Evolutionary conservation across 2,329 filamentous ascomycete genomes (phyloP).

Genomic region (Diaporthe destruens): DNA sequence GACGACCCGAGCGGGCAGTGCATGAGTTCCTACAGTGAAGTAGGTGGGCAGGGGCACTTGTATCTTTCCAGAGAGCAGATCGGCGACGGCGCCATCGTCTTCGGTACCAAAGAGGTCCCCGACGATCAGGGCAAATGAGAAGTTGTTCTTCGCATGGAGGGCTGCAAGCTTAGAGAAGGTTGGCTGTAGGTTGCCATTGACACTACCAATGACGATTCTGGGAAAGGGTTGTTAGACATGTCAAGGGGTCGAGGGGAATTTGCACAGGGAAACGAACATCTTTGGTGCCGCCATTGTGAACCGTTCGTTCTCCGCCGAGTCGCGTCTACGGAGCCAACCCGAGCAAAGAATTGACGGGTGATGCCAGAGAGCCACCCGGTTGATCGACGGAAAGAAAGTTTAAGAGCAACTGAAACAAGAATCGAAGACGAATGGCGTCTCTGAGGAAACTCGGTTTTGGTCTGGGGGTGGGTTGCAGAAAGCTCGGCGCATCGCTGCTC

Average conservation of each 20-base stretch:
- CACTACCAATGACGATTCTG: constrained; percentile 84
- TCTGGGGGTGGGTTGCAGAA: background rate
- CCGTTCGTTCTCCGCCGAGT: background rate
- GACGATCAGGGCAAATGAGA: constrained; percentile 85
- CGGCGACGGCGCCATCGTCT: constrained; percentile 68
- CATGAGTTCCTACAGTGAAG: constrained; percentile 82
- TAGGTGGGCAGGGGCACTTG: constrained; percentile 86
- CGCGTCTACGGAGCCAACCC: background rate
- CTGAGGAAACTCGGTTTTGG: background rate
- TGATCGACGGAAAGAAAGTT: background rate
- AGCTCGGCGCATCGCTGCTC: constrained; percentile 19
- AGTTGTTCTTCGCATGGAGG: constrained; percentile 88
- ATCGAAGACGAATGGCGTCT: background rate
- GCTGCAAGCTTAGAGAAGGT: constrained; percentile 84
- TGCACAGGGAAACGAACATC: constrained; percentile 25
- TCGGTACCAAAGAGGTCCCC: constrained; percentile 83
- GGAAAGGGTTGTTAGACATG: constrained; percentile 32
- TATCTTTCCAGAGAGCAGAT: constrained; percentile 80
- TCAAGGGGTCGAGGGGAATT: too few relatives aligned
- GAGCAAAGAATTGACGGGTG: background rate
- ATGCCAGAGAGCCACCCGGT: background rate
- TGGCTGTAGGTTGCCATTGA: constrained; percentile 81
- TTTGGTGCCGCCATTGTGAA: constrained; percentile 37
- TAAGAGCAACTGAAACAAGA: background rate
- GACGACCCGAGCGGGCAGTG: constrained; percentile 78